Percentiles rank a stretch among this genome's conserved stretches.
Conservation (phyloP, 2,329 filamentous ascomycete genomes). For the Thermothelomyces thermophilus region DNA sequence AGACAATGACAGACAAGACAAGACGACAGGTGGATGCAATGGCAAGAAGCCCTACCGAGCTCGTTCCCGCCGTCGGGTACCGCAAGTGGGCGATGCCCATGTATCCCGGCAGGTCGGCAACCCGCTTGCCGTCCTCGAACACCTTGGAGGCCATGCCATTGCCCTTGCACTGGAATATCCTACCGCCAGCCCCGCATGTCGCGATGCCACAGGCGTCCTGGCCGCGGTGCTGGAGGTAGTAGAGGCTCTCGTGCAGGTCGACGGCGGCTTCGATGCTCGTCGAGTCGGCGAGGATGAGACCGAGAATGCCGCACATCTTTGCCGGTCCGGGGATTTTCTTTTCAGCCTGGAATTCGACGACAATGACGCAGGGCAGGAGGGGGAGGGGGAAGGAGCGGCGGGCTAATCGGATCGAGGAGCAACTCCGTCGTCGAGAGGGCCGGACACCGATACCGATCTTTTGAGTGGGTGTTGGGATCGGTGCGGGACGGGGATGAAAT, state of each 20-base stretch:
- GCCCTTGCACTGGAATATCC: constrained; percentile 84
- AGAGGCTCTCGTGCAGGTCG: constrained; percentile 65
- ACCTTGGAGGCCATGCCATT: constrained; percentile 82
- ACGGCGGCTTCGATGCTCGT: constrained; percentile 44
- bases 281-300: constrained; percentile 48
- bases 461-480: not conserved
- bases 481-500: not conserved
- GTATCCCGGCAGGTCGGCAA: constrained; percentile 70
- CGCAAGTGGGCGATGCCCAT: constrained; percentile 83
- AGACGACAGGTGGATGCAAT: not conserved
- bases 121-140: constrained; percentile 70
- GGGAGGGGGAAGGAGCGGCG: not conserved
- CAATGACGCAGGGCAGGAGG: too few species aligned
- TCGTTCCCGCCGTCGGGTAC: constrained; percentile 85
- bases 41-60: constrained; percentile 35
- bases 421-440: not conserved
- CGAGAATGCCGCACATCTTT: constrained; percentile 57
- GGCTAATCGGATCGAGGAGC: not conserved
- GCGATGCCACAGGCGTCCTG: constrained; percentile 88
- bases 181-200: constrained; percentile 62
- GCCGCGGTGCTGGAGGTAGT: constrained; percentile 64
- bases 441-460: too few species aligned
- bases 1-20: not conserved
- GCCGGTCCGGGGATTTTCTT: constrained; percentile 5
- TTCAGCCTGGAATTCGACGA: too few species aligned